A percentile compares a stretch with the other conserved stretches of the same genome.
These are phyloP conservation scores for Aspergillus sp. DNA, from an alignment of 2,329 filamentous ascomycete species.

Conservation along the genomic window DNA sequence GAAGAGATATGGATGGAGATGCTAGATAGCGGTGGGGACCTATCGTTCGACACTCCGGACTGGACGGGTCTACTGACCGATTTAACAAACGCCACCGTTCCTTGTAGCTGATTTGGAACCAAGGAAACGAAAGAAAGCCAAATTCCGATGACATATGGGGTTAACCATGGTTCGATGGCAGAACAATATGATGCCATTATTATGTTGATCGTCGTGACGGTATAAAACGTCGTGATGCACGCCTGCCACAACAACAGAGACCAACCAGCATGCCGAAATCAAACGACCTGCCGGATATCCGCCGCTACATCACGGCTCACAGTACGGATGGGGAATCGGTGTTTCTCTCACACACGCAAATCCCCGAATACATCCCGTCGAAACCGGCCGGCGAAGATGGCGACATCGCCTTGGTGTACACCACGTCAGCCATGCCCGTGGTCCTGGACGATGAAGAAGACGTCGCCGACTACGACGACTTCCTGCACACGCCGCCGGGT, in stretches of 20 bases:
- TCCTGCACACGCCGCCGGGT: conserved; percentile 25
- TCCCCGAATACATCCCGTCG: conserved; percentile 27
- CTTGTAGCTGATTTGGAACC: conserved; percentile 6
- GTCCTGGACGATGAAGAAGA: conserved; percentile 25
- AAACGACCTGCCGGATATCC: conserved; percentile 23
- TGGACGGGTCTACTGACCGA: conserved; percentile 25
- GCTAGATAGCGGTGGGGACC: conserved; percentile 18
- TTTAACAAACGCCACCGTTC: conserved; percentile 15
- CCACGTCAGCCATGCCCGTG: conserved; percentile 20
- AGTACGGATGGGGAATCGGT: conserved; percentile 27
- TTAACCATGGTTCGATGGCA: neutral
- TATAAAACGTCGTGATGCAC: too few species aligned
- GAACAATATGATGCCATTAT: conserved; percentile 2
- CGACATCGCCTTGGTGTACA: conserved; percentile 24
- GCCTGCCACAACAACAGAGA: neutral
- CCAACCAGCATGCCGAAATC: conserved; percentile 8
- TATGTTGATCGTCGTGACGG: too few species aligned
- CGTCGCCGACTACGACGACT: conserved; percentile 25
- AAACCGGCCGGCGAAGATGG: conserved; percentile 21
- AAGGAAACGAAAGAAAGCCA: too few species aligned
- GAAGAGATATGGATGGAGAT: conserved; percentile 28
- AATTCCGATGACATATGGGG: too few species aligned
- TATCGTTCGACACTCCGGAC: conserved; percentile 17
- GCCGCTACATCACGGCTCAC: conserved; percentile 35
- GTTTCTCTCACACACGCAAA: conserved; percentile 26